These are phyloP conservation scores for Lasiosphaeris hirsuta DNA, from an alignment of 495 filamentous ascomycete species.

Conservation along the genomic window DNA sequence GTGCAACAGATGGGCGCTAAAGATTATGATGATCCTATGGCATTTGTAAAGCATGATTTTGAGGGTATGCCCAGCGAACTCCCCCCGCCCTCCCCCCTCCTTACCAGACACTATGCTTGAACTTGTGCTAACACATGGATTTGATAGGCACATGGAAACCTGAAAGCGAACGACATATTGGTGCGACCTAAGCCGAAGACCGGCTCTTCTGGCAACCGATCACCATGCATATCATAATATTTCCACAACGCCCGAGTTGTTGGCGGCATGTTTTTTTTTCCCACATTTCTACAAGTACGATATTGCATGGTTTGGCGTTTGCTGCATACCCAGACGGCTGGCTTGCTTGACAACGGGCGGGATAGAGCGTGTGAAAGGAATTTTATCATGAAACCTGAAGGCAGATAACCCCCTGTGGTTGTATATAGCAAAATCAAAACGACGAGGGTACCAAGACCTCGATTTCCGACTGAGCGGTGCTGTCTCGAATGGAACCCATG, in stretches of 20 bases:
- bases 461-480: too few relatives aligned
- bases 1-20: conserved; percentile 92
- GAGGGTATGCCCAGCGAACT: conserved; percentile 59
- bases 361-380: conserved; percentile 12
- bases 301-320: conserved; percentile 21
- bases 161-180: conserved; percentile 61
- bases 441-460: too few relatives aligned
- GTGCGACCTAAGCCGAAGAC: conserved; percentile 28
- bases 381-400: neutral
- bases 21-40: conserved; percentile 90
- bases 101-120: too few relatives aligned
- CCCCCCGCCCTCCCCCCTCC: too few relatives aligned
- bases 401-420: neutral
- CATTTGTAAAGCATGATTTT: conserved; percentile 96
- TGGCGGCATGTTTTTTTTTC: conserved; percentile 12
- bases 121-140: neutral
- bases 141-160: conserved; percentile 74
- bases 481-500: too few relatives aligned
- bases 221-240: neutral
- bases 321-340: conserved; percentile 10
- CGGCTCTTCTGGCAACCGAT: conserved; percentile 7
- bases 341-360: conserved; percentile 10
- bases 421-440: neutral
- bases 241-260: neutral
- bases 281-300: conserved; percentile 8